Conservation (phyloP, 2,329 filamentous ascomycete species). For the Lecanosticta acicola region DNA sequence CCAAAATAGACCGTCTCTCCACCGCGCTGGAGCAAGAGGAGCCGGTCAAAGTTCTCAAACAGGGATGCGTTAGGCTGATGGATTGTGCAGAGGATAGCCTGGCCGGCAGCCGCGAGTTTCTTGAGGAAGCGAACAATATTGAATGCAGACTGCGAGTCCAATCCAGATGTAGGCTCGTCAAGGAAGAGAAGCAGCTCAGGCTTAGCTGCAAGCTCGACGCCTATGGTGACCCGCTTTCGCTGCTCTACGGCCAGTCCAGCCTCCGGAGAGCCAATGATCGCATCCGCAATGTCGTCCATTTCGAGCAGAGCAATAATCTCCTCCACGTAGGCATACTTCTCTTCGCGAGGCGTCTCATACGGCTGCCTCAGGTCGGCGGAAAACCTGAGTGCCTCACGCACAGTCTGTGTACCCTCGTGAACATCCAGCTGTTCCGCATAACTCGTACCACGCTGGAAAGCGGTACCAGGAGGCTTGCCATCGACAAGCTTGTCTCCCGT, state of each 20-base stretch:
- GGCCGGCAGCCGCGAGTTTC: slow-evolving; percentile 71
- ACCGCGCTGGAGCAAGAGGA: slow-evolving; percentile 71
- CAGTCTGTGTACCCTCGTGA: slow-evolving; percentile 57
- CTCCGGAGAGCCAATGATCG: slow-evolving; percentile 57
- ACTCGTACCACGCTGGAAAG: slow-evolving; percentile 59
- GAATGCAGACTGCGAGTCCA: slow-evolving; percentile 67
- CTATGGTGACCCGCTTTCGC: slow-evolving; percentile 61
- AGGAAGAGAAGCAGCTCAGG: slow-evolving; percentile 71
- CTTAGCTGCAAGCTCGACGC: slow-evolving; percentile 57
- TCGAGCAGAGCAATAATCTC: slow-evolving; percentile 60
- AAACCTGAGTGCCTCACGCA: slow-evolving; percentile 62
- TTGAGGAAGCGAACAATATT: slow-evolving; percentile 74
- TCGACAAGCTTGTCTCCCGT: slow-evolving; percentile 59
- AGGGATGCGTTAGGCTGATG: slow-evolving; percentile 82
- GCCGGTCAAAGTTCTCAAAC: slow-evolving; percentile 81
- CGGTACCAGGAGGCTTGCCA: slow-evolving; percentile 47
- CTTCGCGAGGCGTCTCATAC: slow-evolving; percentile 50
- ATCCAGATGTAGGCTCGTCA: slow-evolving; percentile 71
- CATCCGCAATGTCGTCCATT: slow-evolving; percentile 61
- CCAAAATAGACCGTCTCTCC: slow-evolving; percentile 83
- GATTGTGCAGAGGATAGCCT: slow-evolving; percentile 85
- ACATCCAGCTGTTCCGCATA: slow-evolving; percentile 63
- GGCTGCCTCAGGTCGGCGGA: slow-evolving; percentile 60
- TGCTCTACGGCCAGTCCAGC: slow-evolving; percentile 61
- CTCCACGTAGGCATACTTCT: slow-evolving; percentile 62